Conservation (phyloP, 306 rosid genomes). For the Vigna hirtella region DNA sequence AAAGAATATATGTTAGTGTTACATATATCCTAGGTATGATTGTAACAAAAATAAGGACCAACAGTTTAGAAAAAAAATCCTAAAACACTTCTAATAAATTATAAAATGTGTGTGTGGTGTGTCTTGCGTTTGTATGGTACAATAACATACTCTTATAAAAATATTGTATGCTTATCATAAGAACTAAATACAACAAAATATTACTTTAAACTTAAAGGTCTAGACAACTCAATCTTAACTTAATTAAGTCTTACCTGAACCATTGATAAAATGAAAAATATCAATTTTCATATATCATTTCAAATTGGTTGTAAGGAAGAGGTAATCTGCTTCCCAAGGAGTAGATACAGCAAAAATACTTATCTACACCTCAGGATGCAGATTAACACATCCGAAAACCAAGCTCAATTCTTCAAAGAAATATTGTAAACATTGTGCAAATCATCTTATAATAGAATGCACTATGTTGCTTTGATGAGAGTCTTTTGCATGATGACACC, state of each 20-base stretch:
- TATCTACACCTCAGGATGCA: slow-evolving; percentile 9
- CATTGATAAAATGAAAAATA: background rate
- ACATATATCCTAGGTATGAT: no score
- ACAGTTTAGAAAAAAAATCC: no score
- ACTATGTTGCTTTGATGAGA: slow-evolving; percentile 37
- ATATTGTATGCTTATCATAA: no score
- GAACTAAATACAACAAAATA: background rate
- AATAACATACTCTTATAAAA: no score
- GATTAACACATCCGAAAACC: background rate
- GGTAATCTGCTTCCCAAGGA: background rate
- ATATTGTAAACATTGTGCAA: background rate
- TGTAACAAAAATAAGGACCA: no score
- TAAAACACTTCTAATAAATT: no score
- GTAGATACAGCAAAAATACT: background rate
- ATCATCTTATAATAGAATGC: background rate
- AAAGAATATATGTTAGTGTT: no score
- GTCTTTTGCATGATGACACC: slow-evolving; percentile 19
- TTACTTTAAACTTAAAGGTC: slow-evolving; percentile 15
- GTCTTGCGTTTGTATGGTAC: no score
- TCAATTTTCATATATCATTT: slow-evolving; percentile 39
- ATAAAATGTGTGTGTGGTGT: no score
- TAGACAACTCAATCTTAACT: slow-evolving; percentile 16
- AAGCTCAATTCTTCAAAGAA: background rate
- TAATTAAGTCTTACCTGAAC: background rate
- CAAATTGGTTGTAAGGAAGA: slow-evolving; percentile 3